These are phyloP conservation scores for Pseudogymnoascus sp. DNA, from an alignment of 2,329 filamentous ascomycete species.

Conservation along the genomic window DNA sequence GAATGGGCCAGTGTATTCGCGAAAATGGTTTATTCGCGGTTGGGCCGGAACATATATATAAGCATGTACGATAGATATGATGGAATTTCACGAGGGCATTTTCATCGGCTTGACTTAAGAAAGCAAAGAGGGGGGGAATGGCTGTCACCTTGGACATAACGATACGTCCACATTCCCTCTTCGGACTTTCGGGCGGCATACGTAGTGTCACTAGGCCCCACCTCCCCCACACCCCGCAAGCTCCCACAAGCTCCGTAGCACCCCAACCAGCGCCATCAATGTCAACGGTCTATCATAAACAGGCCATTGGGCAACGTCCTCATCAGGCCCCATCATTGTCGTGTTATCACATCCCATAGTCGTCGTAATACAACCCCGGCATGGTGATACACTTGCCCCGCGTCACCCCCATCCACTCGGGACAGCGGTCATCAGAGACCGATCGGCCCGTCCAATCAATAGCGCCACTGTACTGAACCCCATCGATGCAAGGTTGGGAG, in stretches of 20 bases:
- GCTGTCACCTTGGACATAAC: not conserved
- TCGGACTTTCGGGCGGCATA: not conserved
- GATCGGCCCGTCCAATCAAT: not conserved
- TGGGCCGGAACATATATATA: no score
- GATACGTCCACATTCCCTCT: not conserved
- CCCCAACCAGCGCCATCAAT: not conserved
- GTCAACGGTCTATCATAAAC: not conserved
- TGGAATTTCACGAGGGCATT: not conserved
- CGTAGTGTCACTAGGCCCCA: not conserved
- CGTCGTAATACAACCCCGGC: not conserved
- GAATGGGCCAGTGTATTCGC: no score
- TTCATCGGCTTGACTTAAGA: not conserved
- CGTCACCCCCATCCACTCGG: not conserved
- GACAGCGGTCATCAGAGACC: not conserved
- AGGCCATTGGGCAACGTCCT: not conserved
- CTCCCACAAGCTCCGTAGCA: not conserved
- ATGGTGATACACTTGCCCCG: not conserved
- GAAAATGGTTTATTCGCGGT: no score
- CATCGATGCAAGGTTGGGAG: not conserved
- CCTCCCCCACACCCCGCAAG: not conserved
- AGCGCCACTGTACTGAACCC: not conserved
- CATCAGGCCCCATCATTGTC: not conserved
- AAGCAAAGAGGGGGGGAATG: not conserved
- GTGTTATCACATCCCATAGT: not conserved
- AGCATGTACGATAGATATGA: not conserved